These are phyloP conservation scores for Globisporangium cylindrosporum DNA, from an alignment of 352 stramenopile genomes.

Conservation along the genomic window DNA sequence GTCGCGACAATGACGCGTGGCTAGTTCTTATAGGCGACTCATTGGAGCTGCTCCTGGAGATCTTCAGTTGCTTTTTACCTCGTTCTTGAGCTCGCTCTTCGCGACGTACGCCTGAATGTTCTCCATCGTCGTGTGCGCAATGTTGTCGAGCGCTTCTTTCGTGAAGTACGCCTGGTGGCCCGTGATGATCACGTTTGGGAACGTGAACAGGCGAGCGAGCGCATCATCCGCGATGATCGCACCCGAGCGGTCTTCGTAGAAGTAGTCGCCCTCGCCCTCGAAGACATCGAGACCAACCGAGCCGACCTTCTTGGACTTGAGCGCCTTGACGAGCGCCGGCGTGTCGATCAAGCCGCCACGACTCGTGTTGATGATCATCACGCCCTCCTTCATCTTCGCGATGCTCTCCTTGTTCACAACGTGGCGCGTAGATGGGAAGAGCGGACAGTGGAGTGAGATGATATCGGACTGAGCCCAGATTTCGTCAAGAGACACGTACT, in stretches of 20 bases:
- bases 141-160: slow-evolving; percentile 70
- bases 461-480: slow-evolving; percentile 74
- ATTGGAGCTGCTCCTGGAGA: too few species aligned
- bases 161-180: slow-evolving; percentile 82
- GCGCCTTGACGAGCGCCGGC: slow-evolving; percentile 65
- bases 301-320: slow-evolving; percentile 79
- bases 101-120: slow-evolving; percentile 61
- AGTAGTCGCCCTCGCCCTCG: slow-evolving; percentile 72
- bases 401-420: slow-evolving; percentile 83
- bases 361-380: slow-evolving; percentile 91
- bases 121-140: slow-evolving; percentile 66
- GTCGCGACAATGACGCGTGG: too few species aligned
- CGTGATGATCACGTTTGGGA: slow-evolving; percentile 81
- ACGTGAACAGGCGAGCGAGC: slow-evolving; percentile 72
- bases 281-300: slow-evolving; percentile 88
- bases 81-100: not conserved
- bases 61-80: too few species aligned
- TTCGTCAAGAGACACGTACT: slow-evolving; percentile 61
- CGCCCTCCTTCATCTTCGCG: slow-evolving; percentile 82
- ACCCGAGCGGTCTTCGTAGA: slow-evolving; percentile 74
- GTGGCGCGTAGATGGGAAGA: slow-evolving; percentile 82
- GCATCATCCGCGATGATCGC: slow-evolving; percentile 64
- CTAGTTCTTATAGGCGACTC: too few species aligned
- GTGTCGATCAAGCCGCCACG: slow-evolving; percentile 89
- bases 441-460: slow-evolving; percentile 85